Percentiles rank a stretch among this genome's conserved stretches.
phyloP scores from a whole-genome alignment of 2,329 filamentous ascomycete species.

The Penicillium aurantiogriseum region DNA sequence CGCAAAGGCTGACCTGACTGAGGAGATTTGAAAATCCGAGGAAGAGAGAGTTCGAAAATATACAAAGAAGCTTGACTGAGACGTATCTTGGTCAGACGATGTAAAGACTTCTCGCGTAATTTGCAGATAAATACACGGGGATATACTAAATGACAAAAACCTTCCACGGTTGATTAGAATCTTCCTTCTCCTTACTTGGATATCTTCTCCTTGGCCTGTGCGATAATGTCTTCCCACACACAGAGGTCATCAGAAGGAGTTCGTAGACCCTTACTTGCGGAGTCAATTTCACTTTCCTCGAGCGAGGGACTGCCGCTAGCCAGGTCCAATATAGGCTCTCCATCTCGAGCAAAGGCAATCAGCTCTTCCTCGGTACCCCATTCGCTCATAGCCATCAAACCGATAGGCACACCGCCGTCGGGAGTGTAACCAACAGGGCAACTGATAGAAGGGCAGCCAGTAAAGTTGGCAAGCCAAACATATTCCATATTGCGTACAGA shows the following conservation, averaged over 20 bases:
- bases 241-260: constrained; percentile 29
- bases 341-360: constrained; percentile 54
- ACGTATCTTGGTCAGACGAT: background rate
- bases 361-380: constrained; percentile 55
- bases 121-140: background rate
- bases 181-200: background rate
- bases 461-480: constrained; percentile 80
- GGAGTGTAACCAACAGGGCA: constrained; percentile 72
- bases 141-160: background rate
- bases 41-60: background rate
- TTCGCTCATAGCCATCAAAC: constrained; percentile 55
- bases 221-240: constrained; percentile 42
- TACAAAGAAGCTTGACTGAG: background rate
- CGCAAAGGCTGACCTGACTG: background rate
- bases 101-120: background rate
- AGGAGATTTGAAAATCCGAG: background rate
- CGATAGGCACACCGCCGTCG: constrained; percentile 45
- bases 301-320: constrained; percentile 11
- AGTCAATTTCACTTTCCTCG: constrained; percentile 5
- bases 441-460: constrained; percentile 71
- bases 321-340: constrained; percentile 47
- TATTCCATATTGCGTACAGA: constrained; percentile 80
- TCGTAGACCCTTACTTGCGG: constrained; percentile 23
- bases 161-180: background rate
- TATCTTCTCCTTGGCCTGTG: constrained; percentile 17